These are phyloP conservation scores for Penicillium palitans DNA, from an alignment of 2,329 filamentous ascomycete genomes.

Conservation along the genomic window DNA sequence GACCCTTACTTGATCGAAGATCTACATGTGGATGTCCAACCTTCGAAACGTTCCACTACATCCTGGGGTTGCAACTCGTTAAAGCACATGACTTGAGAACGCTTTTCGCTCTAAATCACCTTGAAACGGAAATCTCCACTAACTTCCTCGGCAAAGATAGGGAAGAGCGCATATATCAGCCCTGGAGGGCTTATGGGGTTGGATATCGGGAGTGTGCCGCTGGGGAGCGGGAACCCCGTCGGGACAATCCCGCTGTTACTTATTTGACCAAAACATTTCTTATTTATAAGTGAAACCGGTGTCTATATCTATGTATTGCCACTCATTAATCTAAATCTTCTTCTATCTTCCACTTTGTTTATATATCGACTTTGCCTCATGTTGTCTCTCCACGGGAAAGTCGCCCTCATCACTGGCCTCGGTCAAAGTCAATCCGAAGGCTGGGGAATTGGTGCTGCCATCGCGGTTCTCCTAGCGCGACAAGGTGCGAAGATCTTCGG, in stretches of 20 bases:
- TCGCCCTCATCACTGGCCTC: slow-evolving; percentile 29
- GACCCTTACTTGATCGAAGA: background rate
- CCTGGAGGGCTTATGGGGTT: background rate
- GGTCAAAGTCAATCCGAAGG: slow-evolving; percentile 42
- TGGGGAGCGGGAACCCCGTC: background rate
- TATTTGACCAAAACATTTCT: background rate
- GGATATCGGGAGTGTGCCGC: background rate
- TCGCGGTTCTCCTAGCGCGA: slow-evolving; percentile 48
- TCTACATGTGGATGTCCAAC: background rate
- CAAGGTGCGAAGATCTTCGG: no score
- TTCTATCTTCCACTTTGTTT: background rate
- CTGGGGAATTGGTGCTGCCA: slow-evolving; percentile 56
- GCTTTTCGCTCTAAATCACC: background rate
- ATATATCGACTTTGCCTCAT: background rate
- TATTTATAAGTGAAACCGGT: no score
- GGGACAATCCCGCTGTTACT: background rate
- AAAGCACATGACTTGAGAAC: background rate
- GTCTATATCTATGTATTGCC: background rate
- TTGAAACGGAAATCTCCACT: background rate
- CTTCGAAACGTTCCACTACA: background rate
- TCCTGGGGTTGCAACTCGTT: background rate
- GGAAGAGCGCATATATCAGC: no score
- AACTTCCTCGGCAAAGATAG: background rate
- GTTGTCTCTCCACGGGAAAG: slow-evolving; percentile 17
- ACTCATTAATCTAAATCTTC: no score